Percentiles rank a stretch among this genome's conserved stretches.
These are phyloP conservation scores for Metschnikowia arizonensis DNA, from an alignment of 805 yeast genomes.

Conservation along the genomic window DNA sequence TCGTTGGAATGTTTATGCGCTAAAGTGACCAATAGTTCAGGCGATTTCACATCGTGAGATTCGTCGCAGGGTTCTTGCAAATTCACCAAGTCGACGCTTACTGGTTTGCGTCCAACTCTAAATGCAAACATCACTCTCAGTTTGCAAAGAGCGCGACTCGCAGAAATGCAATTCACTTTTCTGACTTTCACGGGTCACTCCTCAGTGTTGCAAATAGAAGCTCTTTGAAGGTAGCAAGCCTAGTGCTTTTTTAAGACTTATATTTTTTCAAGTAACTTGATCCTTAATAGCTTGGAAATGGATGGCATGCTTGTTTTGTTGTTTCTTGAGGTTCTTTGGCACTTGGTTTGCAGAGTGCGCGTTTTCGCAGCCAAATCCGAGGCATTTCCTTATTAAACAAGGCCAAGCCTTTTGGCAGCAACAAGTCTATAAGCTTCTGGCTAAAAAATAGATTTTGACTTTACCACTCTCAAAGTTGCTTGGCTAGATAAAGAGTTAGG, in stretches of 20 bases:
- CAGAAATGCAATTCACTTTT: neutral
- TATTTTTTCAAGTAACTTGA: neutral
- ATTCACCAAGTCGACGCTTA: neutral
- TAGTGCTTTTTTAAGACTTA: neutral
- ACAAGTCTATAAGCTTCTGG: neutral
- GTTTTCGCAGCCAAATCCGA: neutral
- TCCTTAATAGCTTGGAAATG: neutral
- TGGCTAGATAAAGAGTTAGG: no score
- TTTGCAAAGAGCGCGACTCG: neutral
- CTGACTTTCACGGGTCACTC: neutral
- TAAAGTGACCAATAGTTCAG: neutral
- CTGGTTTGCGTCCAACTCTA: neutral
- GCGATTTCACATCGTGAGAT: neutral
- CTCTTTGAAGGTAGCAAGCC: neutral
- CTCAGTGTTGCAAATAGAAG: neutral
- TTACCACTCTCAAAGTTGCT: neutral
- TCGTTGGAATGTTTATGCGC: neutral
- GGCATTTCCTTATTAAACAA: neutral
- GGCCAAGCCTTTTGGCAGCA: slow-evolving; percentile 1
- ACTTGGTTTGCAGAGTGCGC: no score
- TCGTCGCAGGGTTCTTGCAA: neutral
- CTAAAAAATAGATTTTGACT: neutral
- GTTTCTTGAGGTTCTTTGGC: no score
- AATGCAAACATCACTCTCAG: neutral
- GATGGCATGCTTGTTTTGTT: no score